Evolutionary conservation across 495 filamentous ascomycete species (phyloP), one percentile per base, ranked within the genome.

Genomic region (Aspergillus hancockii): DNA sequence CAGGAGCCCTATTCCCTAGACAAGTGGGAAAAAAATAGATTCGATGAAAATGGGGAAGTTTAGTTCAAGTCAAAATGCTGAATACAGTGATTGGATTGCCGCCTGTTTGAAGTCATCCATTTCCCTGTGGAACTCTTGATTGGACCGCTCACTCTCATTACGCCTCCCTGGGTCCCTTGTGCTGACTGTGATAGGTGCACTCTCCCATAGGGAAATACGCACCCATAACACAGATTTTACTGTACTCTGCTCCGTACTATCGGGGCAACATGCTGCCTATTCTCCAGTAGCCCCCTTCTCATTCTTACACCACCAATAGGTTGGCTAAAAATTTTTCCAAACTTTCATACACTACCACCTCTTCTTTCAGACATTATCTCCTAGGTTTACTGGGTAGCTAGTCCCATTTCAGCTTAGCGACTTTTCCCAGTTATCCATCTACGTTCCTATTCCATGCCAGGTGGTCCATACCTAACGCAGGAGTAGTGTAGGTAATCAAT

Each of bases 381-480:
- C 50, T n/a, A 41, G 18, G 18, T 18, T 36, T 32, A 19, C n/a
- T 30, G 16, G 14, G 16, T 36, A 34, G 28, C 51, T 63, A 58
- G 41, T 55, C 60, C 50, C 19, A 14, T 52, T 58, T 21, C 12
- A 53, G 60, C 51, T 45, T 59, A 63, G 32, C 46, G 13, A 12
- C 18, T 49, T 31, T 58, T 50, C 40, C 40, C 8, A 36, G n/a
- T 47, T 23, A 22, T 23, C 18, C 43, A 23, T 18, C 43, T 53
- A 59, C 43, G 38, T 52, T 59, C 49, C 36, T 23, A 36, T 41
- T 36, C 61, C 56, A 52, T 52, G 47, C 57, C 52, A 55, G 38
- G 25, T n/a, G 60, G 50, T 63, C 60, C 60, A 58, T 62, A 58
- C 55, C 54, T 57, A 40, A 60, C 41, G 30, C 51, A 30, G 25